Base-by-base conservation (phyloP, 2,329 filamentous ascomycete species). In the Leptographium procerum region DNA sequence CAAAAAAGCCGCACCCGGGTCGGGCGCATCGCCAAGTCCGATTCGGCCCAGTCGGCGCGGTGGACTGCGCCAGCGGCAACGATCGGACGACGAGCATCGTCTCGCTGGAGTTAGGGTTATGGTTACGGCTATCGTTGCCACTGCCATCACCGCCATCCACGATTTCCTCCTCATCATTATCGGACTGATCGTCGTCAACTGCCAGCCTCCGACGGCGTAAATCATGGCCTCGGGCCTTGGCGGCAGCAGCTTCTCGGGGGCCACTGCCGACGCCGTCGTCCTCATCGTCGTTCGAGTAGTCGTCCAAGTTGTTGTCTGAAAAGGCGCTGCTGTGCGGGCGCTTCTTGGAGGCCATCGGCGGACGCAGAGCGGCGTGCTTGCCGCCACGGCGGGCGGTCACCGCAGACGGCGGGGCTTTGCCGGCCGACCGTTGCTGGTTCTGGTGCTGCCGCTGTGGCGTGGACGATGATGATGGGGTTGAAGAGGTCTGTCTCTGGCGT, bases 11-110 rank as follows among this genome's bases (percentile, higher is more conserved):
- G 65, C 87, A 90, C 28, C 79, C 83, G 13, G 83, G 80, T 61
- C 86, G 77, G 5, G 79, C 78, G 65, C 87, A 90, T 1, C 73
- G 73, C 86, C 86, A 90, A 0, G 82, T 83, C 57, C 85, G 80
- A 60, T 83, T 76, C 0, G 82, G 80, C 0, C 81, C 84, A 36
- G 76, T 73, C 0, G 81, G 75, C 3, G 68, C 70, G 9, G 72
- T 71, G 4, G 77, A 75, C 0, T 79, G 80, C 13, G 81, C 64
- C 53, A 70, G 75, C 57, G 59, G 61, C 56, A 82, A 78, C 6
- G 78, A 72, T 29, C 73, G 73, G 11, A 82, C 71, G 14, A 79
- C 72, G 19, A 83, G 61, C 54, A 52, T 69, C 63, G 22, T 58
- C 48, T 47, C 50, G 47, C 11, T 40, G 7, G n/a, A n/a, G n/a